These are phyloP conservation scores for Boletus patriciae DNA, from an alignment of 768 basidiomycete genomes.

Conservation along the genomic window DNA sequence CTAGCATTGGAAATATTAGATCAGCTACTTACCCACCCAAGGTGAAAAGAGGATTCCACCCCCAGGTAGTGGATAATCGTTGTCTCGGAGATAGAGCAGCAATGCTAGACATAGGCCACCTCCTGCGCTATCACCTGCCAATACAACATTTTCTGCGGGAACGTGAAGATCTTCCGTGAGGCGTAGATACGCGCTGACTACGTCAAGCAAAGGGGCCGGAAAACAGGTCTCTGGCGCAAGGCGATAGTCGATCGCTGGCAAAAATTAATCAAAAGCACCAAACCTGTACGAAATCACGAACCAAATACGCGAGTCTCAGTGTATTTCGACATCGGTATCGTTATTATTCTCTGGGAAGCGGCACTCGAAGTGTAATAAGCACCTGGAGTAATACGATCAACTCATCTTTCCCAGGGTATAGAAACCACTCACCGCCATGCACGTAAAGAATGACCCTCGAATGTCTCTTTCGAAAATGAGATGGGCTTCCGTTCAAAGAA, in stretches of 20 bases:
- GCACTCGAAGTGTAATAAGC: conserved; percentile 94
- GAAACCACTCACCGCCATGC: conserved; percentile 70
- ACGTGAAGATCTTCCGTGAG: conserved; percentile 86
- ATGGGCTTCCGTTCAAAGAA: conserved; percentile 15
- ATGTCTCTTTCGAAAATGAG: conserved; percentile 41
- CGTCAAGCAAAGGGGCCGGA: conserved; percentile 86
- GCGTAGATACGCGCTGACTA: conserved; percentile 82
- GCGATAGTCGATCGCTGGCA: conserved; percentile 85
- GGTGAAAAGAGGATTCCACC: conserved; percentile 90
- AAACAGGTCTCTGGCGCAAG: conserved; percentile 94
- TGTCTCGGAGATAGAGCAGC: conserved; percentile 94
- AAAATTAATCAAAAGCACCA: not conserved
- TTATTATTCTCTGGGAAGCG: conserved; percentile 85
- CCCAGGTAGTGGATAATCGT: conserved; percentile 78
- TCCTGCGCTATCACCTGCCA: conserved; percentile 93
- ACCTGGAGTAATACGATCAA: conserved; percentile 43
- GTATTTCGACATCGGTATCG: conserved; percentile 87
- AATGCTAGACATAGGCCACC: conserved; percentile 84
- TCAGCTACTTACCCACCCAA: conserved; percentile 78
- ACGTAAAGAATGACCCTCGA: conserved; percentile 90
- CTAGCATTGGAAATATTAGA: conserved; percentile 3
- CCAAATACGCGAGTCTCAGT: conserved; percentile 88
- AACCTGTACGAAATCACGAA: conserved; percentile 31
- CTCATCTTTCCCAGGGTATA: not conserved
- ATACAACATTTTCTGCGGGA: conserved; percentile 84